Base-by-base conservation (phyloP, 306 rosid genomes). In the Cicer arietinum region DNA sequence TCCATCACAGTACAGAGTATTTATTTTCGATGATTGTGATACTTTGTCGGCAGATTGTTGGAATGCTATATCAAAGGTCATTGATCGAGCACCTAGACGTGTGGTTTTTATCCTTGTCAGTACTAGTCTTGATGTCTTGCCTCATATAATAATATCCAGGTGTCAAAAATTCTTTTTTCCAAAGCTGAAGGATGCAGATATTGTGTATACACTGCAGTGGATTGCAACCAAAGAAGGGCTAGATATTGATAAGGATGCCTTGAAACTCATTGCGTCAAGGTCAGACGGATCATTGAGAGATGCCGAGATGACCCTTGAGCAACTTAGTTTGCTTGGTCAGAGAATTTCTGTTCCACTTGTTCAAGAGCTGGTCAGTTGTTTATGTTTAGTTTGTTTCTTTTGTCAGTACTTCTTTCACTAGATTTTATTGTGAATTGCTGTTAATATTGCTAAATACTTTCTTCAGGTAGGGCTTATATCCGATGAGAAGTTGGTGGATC, bases 241-340 rank as follows among this genome's bases (percentile, higher is more conserved):
- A 53, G 96, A 95, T 84, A 92, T 92, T 82, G 99, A 95, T 76
- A 84, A 82, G 87, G 99, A 92, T 85, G 99, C 99, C 69, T 72
- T 92, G 75, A 95, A 92, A 82, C 98, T 95, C 76, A 95, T 95
- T 50, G 95, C 96, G 45, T 92, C 99, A 73, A 89, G 96, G 79
- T 95, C 99, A 1, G 98, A 92, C 57, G 99, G 99, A 64, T 95
- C 99, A 18, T 79, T 95, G 82, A 89, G 98, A 82, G 99, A 95
- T 82, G 98, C 98, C 48, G 99, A 95, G 84, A 95, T 95, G 99
- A 95, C 97, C 71, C 92, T 95, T 69, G 99, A 95, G 77, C 99
- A 95, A 70, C 90, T 95, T 73, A 95, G 98, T 74, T 90, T 95
- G 84, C 99, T 95, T 76, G 98, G 99, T 61, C 98, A 89, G 84